These are phyloP conservation scores for Agaricus bisporus DNA, from an alignment of 768 basidiomycete genomes.

Conservation along the genomic window DNA sequence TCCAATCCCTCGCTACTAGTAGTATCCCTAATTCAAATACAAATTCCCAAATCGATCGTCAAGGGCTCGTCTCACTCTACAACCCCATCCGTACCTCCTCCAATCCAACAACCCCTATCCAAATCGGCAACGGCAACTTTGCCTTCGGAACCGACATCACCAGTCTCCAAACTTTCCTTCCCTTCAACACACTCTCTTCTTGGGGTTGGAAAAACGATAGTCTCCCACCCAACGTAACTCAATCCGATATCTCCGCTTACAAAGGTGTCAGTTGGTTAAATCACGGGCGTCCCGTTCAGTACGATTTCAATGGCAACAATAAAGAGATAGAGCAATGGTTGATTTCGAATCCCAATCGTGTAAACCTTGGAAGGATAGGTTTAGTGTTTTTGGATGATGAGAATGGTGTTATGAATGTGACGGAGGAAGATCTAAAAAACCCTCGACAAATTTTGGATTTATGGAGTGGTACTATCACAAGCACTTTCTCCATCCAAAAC, in stretches of 20 bases:
- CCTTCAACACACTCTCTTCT: slow-evolving; percentile 48
- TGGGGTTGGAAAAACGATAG: slow-evolving; percentile 63
- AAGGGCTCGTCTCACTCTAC: slow-evolving; percentile 38
- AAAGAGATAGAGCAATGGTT: slow-evolving; percentile 48
- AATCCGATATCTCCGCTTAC: slow-evolving; percentile 39
- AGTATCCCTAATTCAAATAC: no score
- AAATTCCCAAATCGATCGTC: slow-evolving; percentile 31
- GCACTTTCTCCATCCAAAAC: slow-evolving; percentile 34
- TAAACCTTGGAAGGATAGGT: slow-evolving; percentile 47
- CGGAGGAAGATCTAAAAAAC: slow-evolving; percentile 30
- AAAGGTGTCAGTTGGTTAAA: slow-evolving; percentile 44
- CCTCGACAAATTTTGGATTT: slow-evolving; percentile 40
- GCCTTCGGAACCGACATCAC: slow-evolving; percentile 56
- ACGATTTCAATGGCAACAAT: slow-evolving; percentile 38
- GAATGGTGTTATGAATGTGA: slow-evolving; percentile 23
- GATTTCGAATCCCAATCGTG: slow-evolving; percentile 51
- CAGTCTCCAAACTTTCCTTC: slow-evolving; percentile 51
- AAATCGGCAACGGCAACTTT: slow-evolving; percentile 58
- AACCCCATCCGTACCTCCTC: slow-evolving; percentile 46
- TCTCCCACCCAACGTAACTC: slow-evolving; percentile 35
- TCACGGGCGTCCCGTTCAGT: slow-evolving; percentile 43
- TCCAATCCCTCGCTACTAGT: not conserved
- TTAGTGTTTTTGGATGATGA: slow-evolving; percentile 34
- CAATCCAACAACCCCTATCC: slow-evolving; percentile 43
- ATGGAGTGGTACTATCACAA: slow-evolving; percentile 49